Conservation (phyloP, 106 monocot genomes). For the Allium sativum region DNA sequence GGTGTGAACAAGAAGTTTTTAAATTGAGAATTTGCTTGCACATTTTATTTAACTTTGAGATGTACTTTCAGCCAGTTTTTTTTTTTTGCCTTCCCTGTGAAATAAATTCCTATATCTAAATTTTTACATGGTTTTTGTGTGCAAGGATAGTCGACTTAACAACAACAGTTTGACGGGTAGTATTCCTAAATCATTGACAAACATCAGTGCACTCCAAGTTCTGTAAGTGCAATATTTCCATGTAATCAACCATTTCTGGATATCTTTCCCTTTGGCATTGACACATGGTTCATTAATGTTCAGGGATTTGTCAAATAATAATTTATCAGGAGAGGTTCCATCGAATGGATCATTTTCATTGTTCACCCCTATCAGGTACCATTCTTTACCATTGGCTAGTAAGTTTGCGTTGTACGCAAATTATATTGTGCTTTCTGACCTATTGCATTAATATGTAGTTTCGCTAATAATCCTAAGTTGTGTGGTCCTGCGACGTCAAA, state of each 20-base stretch:
- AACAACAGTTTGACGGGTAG: constrained; percentile 49
- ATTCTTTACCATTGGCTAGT: neutral
- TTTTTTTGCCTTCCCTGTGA: too few species aligned
- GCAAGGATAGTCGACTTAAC: constrained; percentile 55
- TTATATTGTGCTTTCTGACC: too few species aligned
- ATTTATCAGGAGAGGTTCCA: constrained; percentile 47
- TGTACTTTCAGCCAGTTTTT: too few species aligned
- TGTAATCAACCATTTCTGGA: neutral
- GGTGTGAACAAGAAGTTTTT: too few species aligned
- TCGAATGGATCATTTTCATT: constrained; percentile 54
- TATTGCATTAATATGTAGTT: constrained; percentile 25
- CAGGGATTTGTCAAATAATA: constrained; percentile 61
- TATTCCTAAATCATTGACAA: constrained; percentile 47
- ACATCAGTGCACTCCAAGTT: constrained; percentile 44
- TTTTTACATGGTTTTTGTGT: constrained; percentile 9
- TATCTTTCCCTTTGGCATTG: neutral
- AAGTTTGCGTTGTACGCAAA: neutral
- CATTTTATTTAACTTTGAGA: too few species aligned
- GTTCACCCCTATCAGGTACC: constrained; percentile 64
- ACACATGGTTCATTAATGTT: constrained; percentile 10
- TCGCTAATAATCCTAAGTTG: constrained; percentile 23
- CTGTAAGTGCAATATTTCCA: constrained; percentile 29
- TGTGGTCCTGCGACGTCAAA: constrained; percentile 27
- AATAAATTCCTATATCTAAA: neutral
- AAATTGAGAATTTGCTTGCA: too few species aligned